Base-by-base conservation (phyloP, 2,329 filamentous ascomycete species). In the Endoconidiophora laricicola region DNA sequence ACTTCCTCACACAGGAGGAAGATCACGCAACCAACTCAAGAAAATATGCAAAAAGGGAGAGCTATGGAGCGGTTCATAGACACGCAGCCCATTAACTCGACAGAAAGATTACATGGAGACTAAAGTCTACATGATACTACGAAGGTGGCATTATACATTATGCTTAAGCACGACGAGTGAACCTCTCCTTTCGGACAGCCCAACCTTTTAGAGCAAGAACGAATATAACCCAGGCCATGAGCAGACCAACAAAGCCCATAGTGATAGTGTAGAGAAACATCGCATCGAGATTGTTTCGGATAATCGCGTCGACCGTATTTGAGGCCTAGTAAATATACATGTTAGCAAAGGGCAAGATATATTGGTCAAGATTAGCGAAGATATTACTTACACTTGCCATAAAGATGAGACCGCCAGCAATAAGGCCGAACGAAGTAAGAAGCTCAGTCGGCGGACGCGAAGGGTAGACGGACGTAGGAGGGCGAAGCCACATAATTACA, bases 251-350 rank as follows among this genome's bases (percentile, higher is more conserved):
- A 5, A 93, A 62, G 2, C 88, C 90, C 76, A 93, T 83, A 7
- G 79, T 83, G 33, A 94, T 75, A 0, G 86, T 94, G 65, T 94
- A 94, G 54, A 86, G 77, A 64, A 94, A 91, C 87, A 94, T 95
- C 55, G 85, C 85, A 60, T 94, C 84, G 14, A 94, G 68, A 3
- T 79, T 65, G 60, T 88, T 81, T 51, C 74, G 72, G 53, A 88
- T 80, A 69, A 94, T 85, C n/a, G 79, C 77, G 7, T 71, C 63
- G 23, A 95, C 75, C 0, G 83, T 83, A 60, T 93, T 86, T 50
- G 76, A 75, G 54, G 83, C 83, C 78, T 83, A 54, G 44, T 40
- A 22, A 5, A 49, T 3, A 14, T n/a, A 37, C 36, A 24, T 23
- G 52, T 63, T 55, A 62, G 56, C 51, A 33, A 23, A 37, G 24